A percentile compares a stretch with the other conserved stretches of the same genome.
Conservation (phyloP, 78 protist species). For the Protostelium mycophagum region DNA sequence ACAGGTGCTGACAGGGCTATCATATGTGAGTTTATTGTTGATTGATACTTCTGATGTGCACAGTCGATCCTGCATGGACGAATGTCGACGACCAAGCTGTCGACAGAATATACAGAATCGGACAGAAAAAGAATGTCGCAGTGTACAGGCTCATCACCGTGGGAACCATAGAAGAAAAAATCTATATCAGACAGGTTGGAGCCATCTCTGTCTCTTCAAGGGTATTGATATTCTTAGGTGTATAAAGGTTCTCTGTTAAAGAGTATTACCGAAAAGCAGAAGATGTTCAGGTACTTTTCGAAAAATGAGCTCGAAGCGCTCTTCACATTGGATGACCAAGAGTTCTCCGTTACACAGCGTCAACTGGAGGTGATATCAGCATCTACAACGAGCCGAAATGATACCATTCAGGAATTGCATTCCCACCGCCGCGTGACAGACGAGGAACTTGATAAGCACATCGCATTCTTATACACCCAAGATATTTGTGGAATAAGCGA, state of each 20-base stretch:
- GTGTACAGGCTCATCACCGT: constrained; percentile 71
- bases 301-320: constrained; percentile 35
- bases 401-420: constrained; percentile 10
- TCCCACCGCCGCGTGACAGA: constrained; percentile 26
- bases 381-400: neutral
- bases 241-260: constrained; percentile 57
- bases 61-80: constrained; percentile 75
- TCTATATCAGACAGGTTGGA: constrained; percentile 75
- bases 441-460: constrained; percentile 25
- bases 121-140: constrained; percentile 66
- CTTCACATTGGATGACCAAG: constrained; percentile 47
- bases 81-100: constrained; percentile 71
- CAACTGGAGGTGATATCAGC: constrained; percentile 8
- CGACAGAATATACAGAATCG: constrained; percentile 76
- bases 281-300: constrained; percentile 62
- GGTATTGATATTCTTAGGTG: too few relatives aligned
- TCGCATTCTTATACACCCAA: constrained; percentile 6
- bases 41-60: neutral
- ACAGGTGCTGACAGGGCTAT: constrained; percentile 68
- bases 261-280: constrained; percentile 20
- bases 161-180: constrained; percentile 81
- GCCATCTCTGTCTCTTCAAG: too few relatives aligned
- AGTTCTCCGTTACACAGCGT: constrained; percentile 29
- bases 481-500: constrained; percentile 45
- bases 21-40: constrained; percentile 17